Evolutionary conservation across 371 early-diverging fungal genomes (phyloP), one percentile per base, ranked within the genome.

Genomic region (Gilbertella persicaria): DNA sequence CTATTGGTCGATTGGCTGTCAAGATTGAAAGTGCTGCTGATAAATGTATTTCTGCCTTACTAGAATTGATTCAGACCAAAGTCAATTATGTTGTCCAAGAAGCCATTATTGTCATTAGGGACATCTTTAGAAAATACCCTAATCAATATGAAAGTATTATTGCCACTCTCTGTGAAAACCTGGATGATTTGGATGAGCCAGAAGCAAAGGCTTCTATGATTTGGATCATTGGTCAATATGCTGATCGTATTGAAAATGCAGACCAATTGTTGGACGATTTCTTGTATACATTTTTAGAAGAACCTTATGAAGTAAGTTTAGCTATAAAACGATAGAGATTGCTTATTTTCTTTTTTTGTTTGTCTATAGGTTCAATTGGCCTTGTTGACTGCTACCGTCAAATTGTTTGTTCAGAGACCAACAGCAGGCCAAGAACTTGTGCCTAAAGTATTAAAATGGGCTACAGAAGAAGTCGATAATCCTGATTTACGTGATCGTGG

Each of bases 401-500:
- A 98, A 66, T 69, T 95, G 44, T 98, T 97, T 66, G 82, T 98
- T 56, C 93, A 92, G 71, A 83, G 89, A 51, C 97, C 96, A 3
- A 86, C 88, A 6, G 86, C 84, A 17, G 91, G 91, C 9, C 93
- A 96, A 75, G 90, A 91, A 25, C 62, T 95, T 37, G 95, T 97
- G 4, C 94, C 92, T 44, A 83, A 90, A 60, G 87, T 97, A 13
- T 79, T 99, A 25, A 93, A 94, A 69, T 86, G 85, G 71, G 96
- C 96, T 1, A 96, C 98, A 10, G 92, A 96, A 59, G 89, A 88
- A 28, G 84, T 85, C 12, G 98, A 95, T 53, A 96, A 97, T 71
- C 97, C 99, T 5, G 98, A 98, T 69, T 83, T 98, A 45, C 86
- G 99, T 45, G 99, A 99, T 66, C 86, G 99, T 36, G 98, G 95